Percentiles rank a stretch among this genome's conserved stretches.
Conservation (phyloP, 1,284 basidiomycete genomes). For the Porodaedalea pini region DNA sequence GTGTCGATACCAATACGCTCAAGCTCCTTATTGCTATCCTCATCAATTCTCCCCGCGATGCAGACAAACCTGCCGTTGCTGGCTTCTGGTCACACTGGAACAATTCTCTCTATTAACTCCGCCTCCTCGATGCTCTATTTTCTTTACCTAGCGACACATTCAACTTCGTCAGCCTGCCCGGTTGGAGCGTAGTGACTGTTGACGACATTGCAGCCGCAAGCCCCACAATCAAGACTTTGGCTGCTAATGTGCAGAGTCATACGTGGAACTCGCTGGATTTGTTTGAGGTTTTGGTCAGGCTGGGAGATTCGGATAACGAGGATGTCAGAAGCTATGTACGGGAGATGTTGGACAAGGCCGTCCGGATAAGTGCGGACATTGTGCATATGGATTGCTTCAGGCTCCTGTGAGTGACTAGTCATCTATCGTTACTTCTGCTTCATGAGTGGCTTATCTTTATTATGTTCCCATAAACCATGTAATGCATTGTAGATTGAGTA, state of each 20-base stretch:
- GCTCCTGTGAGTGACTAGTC: constrained; percentile 69
- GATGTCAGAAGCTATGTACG: constrained; percentile 75
- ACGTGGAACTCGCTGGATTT: constrained; percentile 95
- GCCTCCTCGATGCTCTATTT: constrained; percentile 83
- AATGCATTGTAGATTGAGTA: constrained; percentile 85
- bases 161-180: constrained; percentile 83
- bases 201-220: constrained; percentile 81
- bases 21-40: constrained; percentile 80
- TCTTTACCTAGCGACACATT: constrained; percentile 87
- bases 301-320: constrained; percentile 67
- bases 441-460: constrained; percentile 30
- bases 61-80: constrained; percentile 69
- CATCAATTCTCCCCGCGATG: constrained; percentile 66
- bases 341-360: constrained; percentile 89
- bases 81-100: constrained; percentile 84
- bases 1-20: constrained; percentile 78
- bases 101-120: constrained; percentile 83
- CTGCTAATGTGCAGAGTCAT: constrained; percentile 83
- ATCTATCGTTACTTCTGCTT: too few species aligned
- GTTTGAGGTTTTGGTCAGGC: constrained; percentile 81
- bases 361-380: constrained; percentile 90
- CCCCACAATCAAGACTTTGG: constrained; percentile 82
- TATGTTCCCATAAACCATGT: constrained; percentile 88
- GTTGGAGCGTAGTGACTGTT: constrained; percentile 76
- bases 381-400: constrained; percentile 90